Conservation (phyloP, 495 filamentous ascomycete genomes). For the Hyaloscypha bicolor region DNA sequence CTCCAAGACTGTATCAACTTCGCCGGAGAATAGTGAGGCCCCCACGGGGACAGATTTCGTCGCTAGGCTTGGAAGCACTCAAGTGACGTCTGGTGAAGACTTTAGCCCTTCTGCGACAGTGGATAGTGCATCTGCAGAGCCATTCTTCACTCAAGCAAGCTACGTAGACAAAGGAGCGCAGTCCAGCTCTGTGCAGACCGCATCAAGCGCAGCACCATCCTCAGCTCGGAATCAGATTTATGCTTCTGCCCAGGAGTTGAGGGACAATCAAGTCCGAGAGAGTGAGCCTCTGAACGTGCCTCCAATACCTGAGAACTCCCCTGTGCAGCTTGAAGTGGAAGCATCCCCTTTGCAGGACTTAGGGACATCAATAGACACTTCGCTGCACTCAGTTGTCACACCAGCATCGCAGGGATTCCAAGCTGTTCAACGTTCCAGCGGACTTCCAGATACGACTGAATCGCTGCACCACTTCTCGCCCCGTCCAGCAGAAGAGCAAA, state of each 20-base stretch:
- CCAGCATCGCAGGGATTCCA: neutral
- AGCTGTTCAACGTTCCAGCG: neutral
- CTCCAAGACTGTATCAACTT: conserved; percentile 5
- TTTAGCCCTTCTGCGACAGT: neutral
- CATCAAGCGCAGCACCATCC: neutral
- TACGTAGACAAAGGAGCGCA: neutral
- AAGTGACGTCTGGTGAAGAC: neutral
- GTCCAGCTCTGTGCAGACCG: neutral
- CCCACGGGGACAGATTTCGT: neutral
- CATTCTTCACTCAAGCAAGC: neutral
- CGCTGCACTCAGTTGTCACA: too few species aligned
- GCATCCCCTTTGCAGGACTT: neutral
- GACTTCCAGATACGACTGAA: neutral
- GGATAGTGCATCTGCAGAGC: neutral
- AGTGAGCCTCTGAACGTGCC: neutral
- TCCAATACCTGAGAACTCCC: neutral
- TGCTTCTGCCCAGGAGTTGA: neutral
- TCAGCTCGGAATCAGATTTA: neutral
- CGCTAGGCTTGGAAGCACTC: neutral
- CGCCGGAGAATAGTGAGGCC: neutral
- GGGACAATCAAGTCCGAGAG: neutral
- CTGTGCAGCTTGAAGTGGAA: neutral
- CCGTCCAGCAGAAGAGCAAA: neutral
- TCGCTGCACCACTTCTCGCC: neutral
- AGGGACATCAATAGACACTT: neutral